Base-by-base conservation (phyloP, 148 eudicot genomes). In the Cornus suecica region DNA sequence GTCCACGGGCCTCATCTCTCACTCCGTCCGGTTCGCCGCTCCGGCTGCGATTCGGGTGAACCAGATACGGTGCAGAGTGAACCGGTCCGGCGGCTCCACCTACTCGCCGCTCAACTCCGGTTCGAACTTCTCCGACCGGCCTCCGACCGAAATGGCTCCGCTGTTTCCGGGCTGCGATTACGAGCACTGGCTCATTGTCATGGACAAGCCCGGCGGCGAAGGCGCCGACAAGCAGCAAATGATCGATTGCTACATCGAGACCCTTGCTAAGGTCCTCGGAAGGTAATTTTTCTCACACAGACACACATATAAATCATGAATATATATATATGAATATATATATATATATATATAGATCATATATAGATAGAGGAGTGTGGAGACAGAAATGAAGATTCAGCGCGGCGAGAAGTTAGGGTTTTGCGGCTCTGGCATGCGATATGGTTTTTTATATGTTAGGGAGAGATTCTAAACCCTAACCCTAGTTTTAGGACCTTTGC, bases 101-200 rank as follows among this genome's bases (percentile, higher is more conserved):
- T 90, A 88, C 87, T 90, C 94, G 73, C 94, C 94, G n/a, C 76
- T 90, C 51, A 86, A 88, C 75, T 82, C 84, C 29, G 83, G 85
- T 0, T 87, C 89, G 16, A 86, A 87, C 68, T 84, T 82, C 79
- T 84, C 85, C 71, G 92, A 90, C 79, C 92, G 92, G 0, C 94
- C 90, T 30, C 94, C 90, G 14, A 91, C 90, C 1, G 95, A 91
- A 79, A 88, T 91, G 88, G 92, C 92, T 41, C 95, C 95, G 82
- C 81, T 90, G 8, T 90, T 90, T 28, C 94, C 94, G 0, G 94
- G 94, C 0, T 89, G 97, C 65, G 97, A 91, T 32, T 91, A 91
- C 56, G 91, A 91, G 82, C 97, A 89, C 77, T 91, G 93, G 97
- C 80, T 91, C 22, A 91, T 91, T 56, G 91, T 91, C 0, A 91